These are phyloP conservation scores for Boletellus sp. DNA, from an alignment of 768 basidiomycete genomes.

Conservation along the genomic window DNA sequence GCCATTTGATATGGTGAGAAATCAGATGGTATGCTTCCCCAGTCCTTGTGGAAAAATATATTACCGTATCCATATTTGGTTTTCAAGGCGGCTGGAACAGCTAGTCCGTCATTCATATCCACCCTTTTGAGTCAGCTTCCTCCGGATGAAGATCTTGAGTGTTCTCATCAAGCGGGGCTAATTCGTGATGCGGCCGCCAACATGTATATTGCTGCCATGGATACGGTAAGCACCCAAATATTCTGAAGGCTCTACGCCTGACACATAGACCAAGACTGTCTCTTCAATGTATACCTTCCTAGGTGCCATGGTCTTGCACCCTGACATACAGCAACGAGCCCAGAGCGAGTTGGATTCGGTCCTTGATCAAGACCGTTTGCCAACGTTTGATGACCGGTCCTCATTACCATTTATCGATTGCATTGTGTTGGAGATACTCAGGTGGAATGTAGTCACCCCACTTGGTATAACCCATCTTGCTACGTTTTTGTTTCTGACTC, in stretches of 20 bases:
- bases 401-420: slow-evolving; percentile 14
- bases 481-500: neutral
- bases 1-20: slow-evolving; percentile 9
- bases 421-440: slow-evolving; percentile 9
- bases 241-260: neutral
- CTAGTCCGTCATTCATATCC: slow-evolving; percentile 7
- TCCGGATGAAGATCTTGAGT: slow-evolving; percentile 4
- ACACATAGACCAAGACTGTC: slow-evolving; percentile 1
- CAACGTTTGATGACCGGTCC: slow-evolving; percentile 12
- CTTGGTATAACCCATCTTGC: slow-evolving; percentile 1
- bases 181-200: slow-evolving; percentile 11
- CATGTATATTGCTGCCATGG: slow-evolving; percentile 12
- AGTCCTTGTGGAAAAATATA: no score
- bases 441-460: slow-evolving; percentile 12
- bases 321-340: slow-evolving; percentile 12
- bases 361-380: slow-evolving; percentile 7
- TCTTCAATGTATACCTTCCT: slow-evolving; percentile 9
- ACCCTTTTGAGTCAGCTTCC: slow-evolving; percentile 9
- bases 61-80: no score
- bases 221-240: slow-evolving; percentile 1
- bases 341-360: slow-evolving; percentile 12
- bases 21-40: slow-evolving; percentile 2
- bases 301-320: slow-evolving; percentile 11
- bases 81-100: slow-evolving; percentile 3
- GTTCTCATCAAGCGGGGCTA: slow-evolving; percentile 2